A percentile compares a stretch with the other conserved stretches of the same genome.
phyloP scores from a whole-genome alignment of 1,284 basidiomycete species.

The Puccinia horiana region DNA sequence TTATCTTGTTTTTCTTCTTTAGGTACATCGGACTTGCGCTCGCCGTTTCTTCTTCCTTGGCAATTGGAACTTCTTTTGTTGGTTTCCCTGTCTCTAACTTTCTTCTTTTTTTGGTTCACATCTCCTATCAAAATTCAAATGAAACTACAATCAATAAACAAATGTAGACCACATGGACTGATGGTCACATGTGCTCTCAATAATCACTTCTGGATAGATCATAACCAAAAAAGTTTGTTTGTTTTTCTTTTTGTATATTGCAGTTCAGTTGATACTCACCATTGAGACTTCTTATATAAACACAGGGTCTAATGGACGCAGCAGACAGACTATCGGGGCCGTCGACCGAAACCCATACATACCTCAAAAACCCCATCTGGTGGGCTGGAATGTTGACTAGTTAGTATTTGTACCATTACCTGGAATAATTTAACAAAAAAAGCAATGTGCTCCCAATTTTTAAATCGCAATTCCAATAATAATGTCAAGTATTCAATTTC shows the following conservation, averaged over 20 bases:
- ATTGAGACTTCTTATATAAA: neutral
- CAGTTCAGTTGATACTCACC: neutral
- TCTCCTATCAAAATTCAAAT: slow-evolving; percentile 3
- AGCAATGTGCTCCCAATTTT: neutral
- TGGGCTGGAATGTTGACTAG: slow-evolving; percentile 94
- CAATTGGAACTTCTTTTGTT: slow-evolving; percentile 66
- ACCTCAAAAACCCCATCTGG: slow-evolving; percentile 93
- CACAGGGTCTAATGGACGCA: slow-evolving; percentile 50
- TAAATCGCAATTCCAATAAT: slow-evolving; percentile 6
- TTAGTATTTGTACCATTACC: slow-evolving; percentile 63
- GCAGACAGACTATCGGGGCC: slow-evolving; percentile 34
- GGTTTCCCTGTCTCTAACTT: neutral
- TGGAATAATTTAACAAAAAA: neutral
- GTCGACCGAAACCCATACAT: slow-evolving; percentile 61
- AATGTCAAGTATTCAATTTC: slow-evolving; percentile 50
- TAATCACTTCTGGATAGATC: no score
- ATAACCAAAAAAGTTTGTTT: slow-evolving; percentile 86
- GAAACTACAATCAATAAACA: slow-evolving; percentile 17
- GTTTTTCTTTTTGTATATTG: neutral
- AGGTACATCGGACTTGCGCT: slow-evolving; percentile 87
- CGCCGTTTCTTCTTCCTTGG: slow-evolving; percentile 76
- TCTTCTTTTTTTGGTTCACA: neutral
- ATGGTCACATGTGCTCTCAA: no score
- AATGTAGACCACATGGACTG: neutral
- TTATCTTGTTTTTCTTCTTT: slow-evolving; percentile 41